These are phyloP conservation scores for Colletotrichum sp. DNA, from an alignment of 2,329 filamentous ascomycete species.

Conservation along the genomic window DNA sequence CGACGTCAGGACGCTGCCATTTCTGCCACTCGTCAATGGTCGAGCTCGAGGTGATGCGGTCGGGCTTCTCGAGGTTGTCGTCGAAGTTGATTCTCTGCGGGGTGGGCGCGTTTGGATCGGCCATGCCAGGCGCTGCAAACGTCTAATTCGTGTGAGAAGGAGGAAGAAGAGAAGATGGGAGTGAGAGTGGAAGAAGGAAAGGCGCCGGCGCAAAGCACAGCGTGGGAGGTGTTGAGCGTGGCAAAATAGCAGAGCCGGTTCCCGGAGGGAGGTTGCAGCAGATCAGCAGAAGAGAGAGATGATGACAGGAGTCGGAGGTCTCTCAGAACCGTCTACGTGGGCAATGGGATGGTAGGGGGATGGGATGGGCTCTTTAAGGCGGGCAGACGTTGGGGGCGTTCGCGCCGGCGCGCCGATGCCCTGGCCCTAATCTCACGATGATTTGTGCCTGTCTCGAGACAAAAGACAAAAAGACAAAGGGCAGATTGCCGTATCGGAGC, in stretches of 20 bases:
- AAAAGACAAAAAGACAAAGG: background rate
- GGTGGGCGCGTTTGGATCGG: background rate
- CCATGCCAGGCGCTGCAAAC: background rate
- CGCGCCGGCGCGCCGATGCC: background rate
- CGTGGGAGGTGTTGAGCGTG: background rate
- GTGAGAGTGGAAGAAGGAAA: background rate
- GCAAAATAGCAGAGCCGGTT: background rate
- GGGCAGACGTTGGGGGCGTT: background rate
- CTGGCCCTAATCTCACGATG: constrained; percentile 19
- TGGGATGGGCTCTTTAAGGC: background rate
- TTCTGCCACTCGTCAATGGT: constrained; percentile 5
- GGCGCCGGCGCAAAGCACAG: constrained; percentile 6
- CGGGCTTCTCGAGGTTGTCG: constrained; percentile 8
- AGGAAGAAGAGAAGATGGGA: background rate
- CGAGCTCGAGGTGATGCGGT: constrained; percentile 3
- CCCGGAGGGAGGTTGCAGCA: background rate
- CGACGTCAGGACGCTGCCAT: constrained; percentile 6
- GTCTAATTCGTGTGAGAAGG: background rate
- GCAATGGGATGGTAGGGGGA: background rate
- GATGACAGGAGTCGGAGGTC: background rate
- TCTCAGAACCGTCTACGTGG: background rate
- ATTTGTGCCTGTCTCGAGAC: background rate
- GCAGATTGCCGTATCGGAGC: background rate
- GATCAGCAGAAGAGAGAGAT: background rate
- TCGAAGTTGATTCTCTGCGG: constrained; percentile 12